phyloP scores from a whole-genome alignment of 2,329 filamentous ascomycete genomes.

The Juglanconis sp. region DNA sequence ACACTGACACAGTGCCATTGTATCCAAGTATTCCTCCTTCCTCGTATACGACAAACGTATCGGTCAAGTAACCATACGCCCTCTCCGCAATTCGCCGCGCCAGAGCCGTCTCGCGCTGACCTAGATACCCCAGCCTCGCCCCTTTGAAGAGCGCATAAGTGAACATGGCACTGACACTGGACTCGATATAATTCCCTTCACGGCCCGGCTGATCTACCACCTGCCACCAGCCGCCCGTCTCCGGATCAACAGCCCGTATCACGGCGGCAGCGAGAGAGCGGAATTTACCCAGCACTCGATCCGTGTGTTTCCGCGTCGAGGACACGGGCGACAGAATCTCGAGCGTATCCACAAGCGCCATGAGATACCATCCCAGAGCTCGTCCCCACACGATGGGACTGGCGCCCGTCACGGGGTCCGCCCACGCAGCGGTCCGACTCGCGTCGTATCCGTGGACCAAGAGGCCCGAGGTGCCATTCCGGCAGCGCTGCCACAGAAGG shows the following conservation, averaged over 20 bases:
- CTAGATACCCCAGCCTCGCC: constrained; percentile 30
- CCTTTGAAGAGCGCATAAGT: constrained; percentile 34
- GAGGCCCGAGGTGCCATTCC: constrained; percentile 36
- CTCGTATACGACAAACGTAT: constrained; percentile 39
- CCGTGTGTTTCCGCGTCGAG: not conserved
- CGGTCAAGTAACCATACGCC: constrained; percentile 35
- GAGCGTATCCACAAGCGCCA: constrained; percentile 28
- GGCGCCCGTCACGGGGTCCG: constrained; percentile 42
- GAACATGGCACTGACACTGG: constrained; percentile 34
- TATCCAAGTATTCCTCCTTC: constrained; percentile 41
- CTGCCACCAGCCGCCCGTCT: constrained; percentile 34
- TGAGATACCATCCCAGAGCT: constrained; percentile 36
- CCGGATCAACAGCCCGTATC: not conserved
- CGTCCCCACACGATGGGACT: constrained; percentile 50
- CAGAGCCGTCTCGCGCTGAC: constrained; percentile 20
- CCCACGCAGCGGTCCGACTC: constrained; percentile 44
- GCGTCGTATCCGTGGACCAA: constrained; percentile 52
- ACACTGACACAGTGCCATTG: constrained; percentile 45
- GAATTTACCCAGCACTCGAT: not conserved
- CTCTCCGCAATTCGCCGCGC: constrained; percentile 32
- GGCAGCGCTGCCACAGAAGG: constrained; percentile 39
- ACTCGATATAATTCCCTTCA: constrained; percentile 34
- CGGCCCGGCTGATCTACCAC: constrained; percentile 25
- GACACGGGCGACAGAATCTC: constrained; percentile 25
- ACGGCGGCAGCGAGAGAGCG: constrained; percentile 1